Conservation (phyloP, 768 basidiomycete genomes). For the Tephrocybe sp. region DNA sequence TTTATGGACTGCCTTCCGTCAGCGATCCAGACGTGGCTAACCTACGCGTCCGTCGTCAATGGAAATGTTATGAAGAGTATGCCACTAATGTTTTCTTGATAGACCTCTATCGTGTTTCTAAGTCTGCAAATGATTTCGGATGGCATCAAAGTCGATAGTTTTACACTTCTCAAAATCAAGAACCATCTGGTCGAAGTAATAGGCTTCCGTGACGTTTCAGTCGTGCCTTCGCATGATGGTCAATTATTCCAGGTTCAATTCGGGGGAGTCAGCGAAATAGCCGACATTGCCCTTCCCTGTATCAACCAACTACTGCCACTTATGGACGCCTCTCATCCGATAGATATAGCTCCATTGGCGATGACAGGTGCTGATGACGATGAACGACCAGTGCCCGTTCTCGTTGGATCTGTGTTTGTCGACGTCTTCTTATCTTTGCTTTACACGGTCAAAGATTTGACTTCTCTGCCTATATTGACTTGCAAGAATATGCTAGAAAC, state of each 20-base stretch:
- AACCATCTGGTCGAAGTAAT: slow-evolving; percentile 44
- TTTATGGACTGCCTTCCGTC: slow-evolving; percentile 40
- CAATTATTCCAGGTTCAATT: slow-evolving; percentile 55
- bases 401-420: slow-evolving; percentile 62
- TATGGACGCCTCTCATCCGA: slow-evolving; percentile 55
- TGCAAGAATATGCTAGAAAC: slow-evolving; percentile 63
- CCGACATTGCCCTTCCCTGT: slow-evolving; percentile 48
- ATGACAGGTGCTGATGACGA: slow-evolving; percentile 39
- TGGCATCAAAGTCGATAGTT: slow-evolving; percentile 51
- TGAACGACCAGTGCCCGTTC: slow-evolving; percentile 38
- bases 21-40: slow-evolving; percentile 46
- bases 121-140: slow-evolving; percentile 66
- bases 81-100: slow-evolving; percentile 1
- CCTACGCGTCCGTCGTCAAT: slow-evolving; percentile 48
- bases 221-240: slow-evolving; percentile 43
- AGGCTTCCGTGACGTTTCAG: slow-evolving; percentile 53
- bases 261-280: slow-evolving; percentile 41
- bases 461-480: slow-evolving; percentile 49
- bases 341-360: slow-evolving; percentile 46
- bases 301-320: slow-evolving; percentile 55
- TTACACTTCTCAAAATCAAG: slow-evolving; percentile 61
- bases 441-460: slow-evolving; percentile 41
- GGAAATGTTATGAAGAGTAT: too few relatives aligned
- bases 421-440: slow-evolving; percentile 58
- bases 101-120: slow-evolving; percentile 58